Conservation (phyloP, 2,329 filamentous ascomycete species). For the Microsporum audouinii region DNA sequence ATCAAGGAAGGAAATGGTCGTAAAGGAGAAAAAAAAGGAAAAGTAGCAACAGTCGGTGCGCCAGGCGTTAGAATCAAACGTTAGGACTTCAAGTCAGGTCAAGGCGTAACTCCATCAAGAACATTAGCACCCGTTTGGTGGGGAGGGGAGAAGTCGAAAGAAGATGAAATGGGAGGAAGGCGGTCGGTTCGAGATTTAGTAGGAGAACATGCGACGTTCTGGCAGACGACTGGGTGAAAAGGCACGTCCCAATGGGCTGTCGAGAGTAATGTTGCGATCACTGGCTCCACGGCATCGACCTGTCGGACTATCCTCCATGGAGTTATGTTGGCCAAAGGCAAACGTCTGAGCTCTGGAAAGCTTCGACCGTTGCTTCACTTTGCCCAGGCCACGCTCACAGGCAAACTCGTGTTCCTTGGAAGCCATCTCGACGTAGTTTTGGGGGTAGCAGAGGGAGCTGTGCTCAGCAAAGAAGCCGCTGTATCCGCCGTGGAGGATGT, state of each 20-base stretch:
- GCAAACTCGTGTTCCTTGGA: slow-evolving; percentile 82
- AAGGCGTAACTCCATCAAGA: slow-evolving; percentile 6
- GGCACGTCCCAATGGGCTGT: slow-evolving; percentile 28
- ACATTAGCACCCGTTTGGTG: slow-evolving; percentile 1
- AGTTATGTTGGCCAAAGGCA: slow-evolving; percentile 69
- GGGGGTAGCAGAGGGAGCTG: slow-evolving; percentile 72
- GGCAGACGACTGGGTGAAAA: slow-evolving; percentile 26
- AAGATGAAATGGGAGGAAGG: not conserved
- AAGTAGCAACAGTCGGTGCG: not conserved
- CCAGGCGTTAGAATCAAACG: slow-evolving; percentile 5
- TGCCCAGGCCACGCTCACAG: slow-evolving; percentile 89
- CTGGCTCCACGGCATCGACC: slow-evolving; percentile 32
- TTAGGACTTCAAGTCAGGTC: slow-evolving; percentile 4
- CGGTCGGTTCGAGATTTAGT: slow-evolving; percentile 17
- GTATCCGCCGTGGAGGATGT: slow-evolving; percentile 94
- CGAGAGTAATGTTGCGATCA: slow-evolving; percentile 24
- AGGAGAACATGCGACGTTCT: slow-evolving; percentile 37
- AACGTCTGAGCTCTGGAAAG: slow-evolving; percentile 84
- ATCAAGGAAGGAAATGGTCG: not conserved
- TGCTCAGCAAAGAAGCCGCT: slow-evolving; percentile 80
- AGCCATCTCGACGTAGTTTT: slow-evolving; percentile 95
- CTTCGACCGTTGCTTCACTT: slow-evolving; percentile 78
- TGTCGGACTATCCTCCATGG: slow-evolving; percentile 54
- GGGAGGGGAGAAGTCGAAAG: not conserved
- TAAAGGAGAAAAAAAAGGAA: not conserved